A percentile compares a stretch with the other conserved stretches of the same genome.
Conservation (phyloP, 768 basidiomycete genomes). For the Kwoniella europaea region DNA sequence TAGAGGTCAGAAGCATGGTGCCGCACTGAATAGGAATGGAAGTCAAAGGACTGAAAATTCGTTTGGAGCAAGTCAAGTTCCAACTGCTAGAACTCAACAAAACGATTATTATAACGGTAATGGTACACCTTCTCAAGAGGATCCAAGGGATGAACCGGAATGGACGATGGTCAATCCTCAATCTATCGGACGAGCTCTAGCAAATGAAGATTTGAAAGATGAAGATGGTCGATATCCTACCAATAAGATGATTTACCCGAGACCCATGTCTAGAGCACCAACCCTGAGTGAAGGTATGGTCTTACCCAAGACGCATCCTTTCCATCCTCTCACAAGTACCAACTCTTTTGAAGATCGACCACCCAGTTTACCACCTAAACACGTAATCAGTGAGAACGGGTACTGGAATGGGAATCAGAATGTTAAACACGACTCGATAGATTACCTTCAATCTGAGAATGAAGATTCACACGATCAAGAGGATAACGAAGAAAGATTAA, state of each 20-base stretch:
- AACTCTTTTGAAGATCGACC: conserved; percentile 20
- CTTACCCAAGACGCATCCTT: conserved; percentile 4
- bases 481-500: conserved; percentile 9
- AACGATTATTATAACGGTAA: conserved; percentile 6
- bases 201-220: not conserved
- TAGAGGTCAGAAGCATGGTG: conserved; percentile 36
- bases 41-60: conserved; percentile 34
- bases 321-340: not conserved
- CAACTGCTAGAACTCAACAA: conserved; percentile 18
- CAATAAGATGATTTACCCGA: conserved; percentile 34
- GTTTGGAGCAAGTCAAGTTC: conserved; percentile 38
- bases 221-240: conserved; percentile 25
- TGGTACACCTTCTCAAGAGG: not conserved
- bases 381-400: no score
- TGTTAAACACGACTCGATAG: conserved; percentile 17
- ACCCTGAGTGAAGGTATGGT: conserved; percentile 36
- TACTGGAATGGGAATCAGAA: not conserved
- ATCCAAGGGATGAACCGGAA: not conserved
- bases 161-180: conserved; percentile 32
- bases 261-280: conserved; percentile 49
- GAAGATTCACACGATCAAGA: conserved; percentile 1
- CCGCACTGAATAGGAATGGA: conserved; percentile 28
- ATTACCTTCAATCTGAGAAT: conserved; percentile 11
- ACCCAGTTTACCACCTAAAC: conserved; percentile 6
- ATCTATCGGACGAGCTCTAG: conserved; percentile 27